These are phyloP conservation scores for Sporothrix brunneoviolacea DNA, from an alignment of 2,329 filamentous ascomycete species.

Conservation along the genomic window DNA sequence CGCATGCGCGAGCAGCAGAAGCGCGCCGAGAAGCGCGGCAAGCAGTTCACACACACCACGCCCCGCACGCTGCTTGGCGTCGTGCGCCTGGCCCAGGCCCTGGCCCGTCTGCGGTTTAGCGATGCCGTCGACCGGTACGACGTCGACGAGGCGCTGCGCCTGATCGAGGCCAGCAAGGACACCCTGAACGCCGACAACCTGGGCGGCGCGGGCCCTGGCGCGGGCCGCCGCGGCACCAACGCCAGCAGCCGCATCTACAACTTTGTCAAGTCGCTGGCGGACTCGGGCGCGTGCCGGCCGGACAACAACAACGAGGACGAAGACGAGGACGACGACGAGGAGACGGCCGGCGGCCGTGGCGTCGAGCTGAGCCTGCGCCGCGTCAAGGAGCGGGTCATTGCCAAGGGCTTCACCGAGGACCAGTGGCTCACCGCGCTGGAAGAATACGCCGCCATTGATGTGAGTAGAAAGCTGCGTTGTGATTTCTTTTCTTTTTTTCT, in stretches of 20 bases:
- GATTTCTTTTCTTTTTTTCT: constrained; percentile 33
- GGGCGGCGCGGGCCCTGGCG: constrained; percentile 36
- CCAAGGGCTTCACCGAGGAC: constrained; percentile 93
- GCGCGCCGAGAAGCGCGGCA: constrained; percentile 81
- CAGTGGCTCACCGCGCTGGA: constrained; percentile 82
- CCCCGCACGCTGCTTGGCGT: constrained; percentile 90
- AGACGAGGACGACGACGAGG: constrained; percentile 49
- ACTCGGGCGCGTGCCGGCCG: constrained; percentile 76
- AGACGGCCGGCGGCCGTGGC: constrained; percentile 29
- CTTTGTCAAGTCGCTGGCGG: constrained; percentile 80
- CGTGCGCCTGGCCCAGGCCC: constrained; percentile 84
- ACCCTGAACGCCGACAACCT: constrained; percentile 74
- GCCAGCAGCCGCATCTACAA: constrained; percentile 90
- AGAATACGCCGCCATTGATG: constrained; percentile 82
- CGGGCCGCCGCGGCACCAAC: constrained; percentile 61
- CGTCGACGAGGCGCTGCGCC: constrained; percentile 86
- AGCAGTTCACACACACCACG: constrained; percentile 90
- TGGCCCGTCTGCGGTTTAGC: constrained; percentile 86
- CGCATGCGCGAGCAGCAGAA: constrained; percentile 88
- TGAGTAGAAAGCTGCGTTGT: too few relatives aligned
- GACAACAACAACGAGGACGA: constrained; percentile 55
- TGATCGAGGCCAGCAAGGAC: constrained; percentile 90
- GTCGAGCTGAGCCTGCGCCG: constrained; percentile 77
- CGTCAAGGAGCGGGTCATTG: constrained; percentile 84
- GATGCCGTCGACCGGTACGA: constrained; percentile 81